These are phyloP conservation scores for Gilbertella persicaria DNA, from an alignment of 371 early-diverging fungal genomes.

Conservation along the genomic window DNA sequence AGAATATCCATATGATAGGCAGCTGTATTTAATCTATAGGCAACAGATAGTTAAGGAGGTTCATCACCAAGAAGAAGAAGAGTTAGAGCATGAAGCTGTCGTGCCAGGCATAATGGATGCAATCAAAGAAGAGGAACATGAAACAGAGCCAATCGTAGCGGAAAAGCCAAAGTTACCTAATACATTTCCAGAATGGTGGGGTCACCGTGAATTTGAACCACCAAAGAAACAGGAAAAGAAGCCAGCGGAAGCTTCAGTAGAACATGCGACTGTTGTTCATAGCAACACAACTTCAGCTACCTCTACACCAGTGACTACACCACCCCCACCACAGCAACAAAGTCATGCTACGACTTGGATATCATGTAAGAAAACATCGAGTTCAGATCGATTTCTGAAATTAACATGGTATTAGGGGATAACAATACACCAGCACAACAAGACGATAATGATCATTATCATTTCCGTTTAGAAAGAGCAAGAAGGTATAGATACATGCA, in stretches of 20 bases:
- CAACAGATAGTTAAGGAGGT: too few relatives aligned
- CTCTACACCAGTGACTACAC: background rate
- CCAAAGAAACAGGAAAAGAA: constrained; percentile 4
- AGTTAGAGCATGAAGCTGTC: constrained; percentile 2
- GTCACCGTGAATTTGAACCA: constrained; percentile 29
- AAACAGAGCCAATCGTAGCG: constrained; percentile 3
- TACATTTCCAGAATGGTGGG: constrained; percentile 52
- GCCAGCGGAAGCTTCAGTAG: background rate
- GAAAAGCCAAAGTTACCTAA: constrained; percentile 25
- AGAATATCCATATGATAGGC: too few relatives aligned
- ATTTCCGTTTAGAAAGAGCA: constrained; percentile 13
- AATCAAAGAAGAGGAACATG: constrained; percentile 8
- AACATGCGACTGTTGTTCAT: too few relatives aligned
- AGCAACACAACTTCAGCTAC: too few relatives aligned
- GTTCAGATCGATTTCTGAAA: background rate
- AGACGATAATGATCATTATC: background rate
- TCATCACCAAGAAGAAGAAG: constrained; percentile 2
- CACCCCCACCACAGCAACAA: background rate
- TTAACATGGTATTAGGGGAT: background rate
- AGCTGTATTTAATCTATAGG: too few relatives aligned
- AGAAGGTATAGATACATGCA: constrained; percentile 9
- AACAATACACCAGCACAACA: background rate
- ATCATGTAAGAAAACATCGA: constrained; percentile 5
- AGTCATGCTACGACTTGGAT: constrained; percentile 8
- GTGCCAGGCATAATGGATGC: constrained; percentile 6